A percentile compares a stretch with the other conserved stretches of the same genome.
These are phyloP conservation scores for Ogataea chonburiensis DNA, from an alignment of 805 yeast species.

Conservation along the genomic window DNA sequence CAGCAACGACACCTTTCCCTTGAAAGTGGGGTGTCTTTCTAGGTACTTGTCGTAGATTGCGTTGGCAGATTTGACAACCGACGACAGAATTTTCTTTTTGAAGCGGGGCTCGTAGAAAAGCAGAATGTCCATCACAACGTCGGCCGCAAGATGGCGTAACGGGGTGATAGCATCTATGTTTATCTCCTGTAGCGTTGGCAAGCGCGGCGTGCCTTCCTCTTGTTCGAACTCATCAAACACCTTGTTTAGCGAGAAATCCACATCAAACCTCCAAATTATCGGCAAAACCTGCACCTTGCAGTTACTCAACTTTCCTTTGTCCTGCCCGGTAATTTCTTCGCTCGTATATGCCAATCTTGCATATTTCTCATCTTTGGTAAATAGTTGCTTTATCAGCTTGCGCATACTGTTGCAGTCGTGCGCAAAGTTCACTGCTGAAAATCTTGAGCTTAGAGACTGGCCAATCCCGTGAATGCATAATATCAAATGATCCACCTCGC, in stretches of 20 bases:
- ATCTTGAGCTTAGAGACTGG: constrained; percentile 74
- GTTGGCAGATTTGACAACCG: constrained; percentile 66
- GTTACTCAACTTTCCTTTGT: constrained; percentile 33
- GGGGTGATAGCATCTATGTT: constrained; percentile 78
- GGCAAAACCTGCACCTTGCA: constrained; percentile 83
- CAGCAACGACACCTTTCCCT: constrained; percentile 78
- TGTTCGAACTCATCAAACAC: constrained; percentile 36
- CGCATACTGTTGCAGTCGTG: constrained; percentile 75
- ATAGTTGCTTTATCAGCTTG: constrained; percentile 51
- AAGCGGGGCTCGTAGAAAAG: constrained; percentile 74
- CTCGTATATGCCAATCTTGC: constrained; percentile 38
- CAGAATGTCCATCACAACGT: constrained; percentile 80
- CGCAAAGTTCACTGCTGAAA: constrained; percentile 81
- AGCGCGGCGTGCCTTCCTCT: constrained; percentile 40
- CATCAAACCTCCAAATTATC: constrained; percentile 83
- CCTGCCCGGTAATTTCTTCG: constrained; percentile 24
- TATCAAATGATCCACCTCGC: constrained; percentile 56
- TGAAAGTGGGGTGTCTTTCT: constrained; percentile 64
- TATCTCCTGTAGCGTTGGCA: constrained; percentile 68
- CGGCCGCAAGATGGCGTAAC: constrained; percentile 76
- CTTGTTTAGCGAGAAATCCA: constrained; percentile 55
- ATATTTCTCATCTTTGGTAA: constrained; percentile 42
- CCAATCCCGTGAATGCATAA: constrained; percentile 97
- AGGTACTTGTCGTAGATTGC: constrained; percentile 55
- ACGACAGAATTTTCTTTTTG: constrained; percentile 56